Base-by-base conservation (phyloP, 768 basidiomycete species). In the Suillus lakei region DNA sequence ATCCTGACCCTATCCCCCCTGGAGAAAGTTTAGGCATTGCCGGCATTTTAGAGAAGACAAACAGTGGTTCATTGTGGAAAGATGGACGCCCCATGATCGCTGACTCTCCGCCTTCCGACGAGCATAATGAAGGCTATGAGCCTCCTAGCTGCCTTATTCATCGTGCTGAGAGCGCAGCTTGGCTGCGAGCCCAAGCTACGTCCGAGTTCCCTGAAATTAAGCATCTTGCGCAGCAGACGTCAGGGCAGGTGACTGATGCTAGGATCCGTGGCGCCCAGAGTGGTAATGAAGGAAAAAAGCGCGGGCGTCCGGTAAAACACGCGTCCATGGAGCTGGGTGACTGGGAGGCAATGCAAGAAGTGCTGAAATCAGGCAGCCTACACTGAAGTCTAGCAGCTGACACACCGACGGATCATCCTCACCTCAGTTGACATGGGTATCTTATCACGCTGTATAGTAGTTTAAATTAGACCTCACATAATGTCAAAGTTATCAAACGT, bases 11-110 rank as follows among this genome's bases (percentile, higher is more conserved):
- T 0, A 95, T 99, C 63, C 86, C 92, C 0, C 85, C 94, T 0
- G 98, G 97, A n/a, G 92, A 98, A 78, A 91, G 88, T 59, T 74
- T 98, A 66, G 86, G 89, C 73, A 96, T 99, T 67, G 68, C 72
- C 12, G 70, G 82, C 46, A 79, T 92, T 15, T 80, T 99, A 36
- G 80, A 79, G 32, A 86, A 85, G 75, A 97, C 95, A 5, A 81
- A 84, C 53, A 86, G 87, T 3, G 93, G 91, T 15, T 87, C 91
- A 21, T 76, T 95, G 13, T 83, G 83, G 81, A 79, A 78, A 18
- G 85, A 89, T 63, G 88, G 89, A 0, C 78, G 78, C 23, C 76
- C 84, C 23, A 92, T 93, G 91, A 66, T 69, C 0, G 70, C 70
- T 32, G 72, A 72, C 32, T 34, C 1, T 9, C 16, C 15, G 10